Base-by-base conservation (phyloP, 306 rosid genomes). In the Prunus padus region DNA sequence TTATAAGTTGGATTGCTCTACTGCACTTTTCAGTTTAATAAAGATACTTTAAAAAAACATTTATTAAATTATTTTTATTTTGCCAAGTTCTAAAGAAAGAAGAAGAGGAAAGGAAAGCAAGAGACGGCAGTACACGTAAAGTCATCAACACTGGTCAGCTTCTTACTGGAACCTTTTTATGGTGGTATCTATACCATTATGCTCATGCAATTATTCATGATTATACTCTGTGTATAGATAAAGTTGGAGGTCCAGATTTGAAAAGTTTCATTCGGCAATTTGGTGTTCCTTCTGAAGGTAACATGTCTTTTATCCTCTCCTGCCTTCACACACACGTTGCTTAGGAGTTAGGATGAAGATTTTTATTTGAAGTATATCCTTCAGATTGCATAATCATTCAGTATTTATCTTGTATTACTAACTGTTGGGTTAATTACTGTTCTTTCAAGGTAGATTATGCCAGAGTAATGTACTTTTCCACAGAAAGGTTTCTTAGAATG, bases 181-280 rank as follows among this genome's bases (percentile, higher is more conserved):
- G 51, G 71, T 73, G 51, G 71, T 73, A 49, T 73, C 37, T 60
- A 22, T 67, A 14, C 30, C 60, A 23, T 47, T 76, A 20, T 74
- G 26, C 57, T 67, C 54, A 62, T 73, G 64, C 52, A 26, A 68
- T 77, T 61, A 75, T 72, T 74, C 45, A 60, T 76, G 49, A 25
- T 78, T 67, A 57, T 65, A 61, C n/a, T 72, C 70, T 68, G 26
- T 74, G 0, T 60, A 22, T 76, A 92, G 97, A 82, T 72, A 87
- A 86, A 78, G 86, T 63, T 75, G 76, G 82, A 74, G 93, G 93
- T 72, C 93, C 97, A 45, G 96, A 95, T 80, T 83, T 95, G 85
- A 89, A 81, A 82, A 90, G 96, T 85, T 95, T 95, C 77, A 83
- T 95, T 61, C 91, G 50, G 82, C 99, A 95, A 81, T 84, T 92